phyloP scores from a whole-genome alignment of 495 filamentous ascomycete species.

The Glutinoglossum americanum region DNA sequence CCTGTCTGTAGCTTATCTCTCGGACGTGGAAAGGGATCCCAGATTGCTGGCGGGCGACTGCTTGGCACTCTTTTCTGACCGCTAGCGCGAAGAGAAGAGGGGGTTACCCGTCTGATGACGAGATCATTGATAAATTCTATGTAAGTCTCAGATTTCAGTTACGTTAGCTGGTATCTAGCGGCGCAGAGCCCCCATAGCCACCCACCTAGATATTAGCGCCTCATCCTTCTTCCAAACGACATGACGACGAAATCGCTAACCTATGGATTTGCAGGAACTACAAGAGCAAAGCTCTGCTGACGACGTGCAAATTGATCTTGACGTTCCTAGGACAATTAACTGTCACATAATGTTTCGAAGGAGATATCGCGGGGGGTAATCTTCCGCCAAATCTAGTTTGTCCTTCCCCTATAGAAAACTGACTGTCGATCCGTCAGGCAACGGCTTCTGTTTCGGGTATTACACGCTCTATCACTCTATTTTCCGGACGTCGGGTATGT shows the following conservation, averaged over 20 bases:
- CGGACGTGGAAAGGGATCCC: constrained; percentile 97
- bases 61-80: constrained; percentile 89
- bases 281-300: constrained; percentile 58
- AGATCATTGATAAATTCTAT: constrained; percentile 33
- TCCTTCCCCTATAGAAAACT: constrained; percentile 8
- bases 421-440: constrained; percentile 36
- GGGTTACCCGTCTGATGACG: constrained; percentile 39
- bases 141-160: constrained; percentile 1
- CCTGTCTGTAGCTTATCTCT: constrained; percentile 34
- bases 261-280: constrained; percentile 37
- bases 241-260: not conserved
- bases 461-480: constrained; percentile 80
- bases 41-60: constrained; percentile 80
- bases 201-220: not conserved
- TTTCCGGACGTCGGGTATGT: constrained; percentile 89
- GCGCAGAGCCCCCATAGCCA: not conserved
- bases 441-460: constrained; percentile 73
- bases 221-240: not conserved
- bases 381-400: not conserved
- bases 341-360: constrained; percentile 95
- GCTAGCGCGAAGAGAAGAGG: constrained; percentile 47
- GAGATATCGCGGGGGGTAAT: constrained; percentile 44
- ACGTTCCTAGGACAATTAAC: constrained; percentile 88
- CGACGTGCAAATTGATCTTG: constrained; percentile 92
- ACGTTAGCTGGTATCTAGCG: not conserved